Evolutionary conservation across 164 flowering plant species (phyloP).

Genomic region (Vitis amurensis): DNA sequence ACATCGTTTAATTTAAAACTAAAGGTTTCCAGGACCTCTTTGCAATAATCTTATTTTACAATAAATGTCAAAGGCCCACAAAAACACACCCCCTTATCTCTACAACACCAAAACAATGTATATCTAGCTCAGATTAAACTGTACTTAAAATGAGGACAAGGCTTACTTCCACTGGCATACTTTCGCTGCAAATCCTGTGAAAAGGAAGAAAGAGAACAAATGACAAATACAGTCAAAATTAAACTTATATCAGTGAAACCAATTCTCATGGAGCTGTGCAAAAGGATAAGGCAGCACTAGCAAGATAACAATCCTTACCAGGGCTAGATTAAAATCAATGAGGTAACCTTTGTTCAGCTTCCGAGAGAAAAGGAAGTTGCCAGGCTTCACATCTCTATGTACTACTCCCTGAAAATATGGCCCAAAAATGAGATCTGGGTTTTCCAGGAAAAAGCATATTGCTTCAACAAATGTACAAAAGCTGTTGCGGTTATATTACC

Average conservation of each 20-base stretch:
- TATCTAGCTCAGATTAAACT: too few species aligned
- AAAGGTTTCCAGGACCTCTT: too few species aligned
- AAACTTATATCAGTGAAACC: not conserved
- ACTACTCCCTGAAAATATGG: constrained; percentile 61
- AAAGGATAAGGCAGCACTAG: not conserved
- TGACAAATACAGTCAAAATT: too few species aligned
- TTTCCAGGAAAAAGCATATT: not conserved
- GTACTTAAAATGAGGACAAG: not conserved
- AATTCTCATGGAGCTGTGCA: not conserved
- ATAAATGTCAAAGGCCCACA: too few species aligned
- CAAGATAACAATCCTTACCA: constrained; percentile 50
- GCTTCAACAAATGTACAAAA: not conserved
- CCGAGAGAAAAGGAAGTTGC: constrained; percentile 88
- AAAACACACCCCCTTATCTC: too few species aligned
- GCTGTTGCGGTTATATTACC: constrained; percentile 31
- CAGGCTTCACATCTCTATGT: constrained; percentile 98
- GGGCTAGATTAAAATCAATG: constrained; percentile 94
- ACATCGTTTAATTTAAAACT: too few species aligned
- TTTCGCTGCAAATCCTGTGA: constrained; percentile 76
- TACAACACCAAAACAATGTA: too few species aligned
- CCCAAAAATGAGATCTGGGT: not conserved
- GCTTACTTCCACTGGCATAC: constrained; percentile 48
- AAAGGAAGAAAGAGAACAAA: not conserved
- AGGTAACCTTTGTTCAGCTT: constrained; percentile 76
- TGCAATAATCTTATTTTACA: too few species aligned